These are phyloP conservation scores for Lentinula guzmanii DNA, from an alignment of 768 basidiomycete genomes.

Conservation along the genomic window DNA sequence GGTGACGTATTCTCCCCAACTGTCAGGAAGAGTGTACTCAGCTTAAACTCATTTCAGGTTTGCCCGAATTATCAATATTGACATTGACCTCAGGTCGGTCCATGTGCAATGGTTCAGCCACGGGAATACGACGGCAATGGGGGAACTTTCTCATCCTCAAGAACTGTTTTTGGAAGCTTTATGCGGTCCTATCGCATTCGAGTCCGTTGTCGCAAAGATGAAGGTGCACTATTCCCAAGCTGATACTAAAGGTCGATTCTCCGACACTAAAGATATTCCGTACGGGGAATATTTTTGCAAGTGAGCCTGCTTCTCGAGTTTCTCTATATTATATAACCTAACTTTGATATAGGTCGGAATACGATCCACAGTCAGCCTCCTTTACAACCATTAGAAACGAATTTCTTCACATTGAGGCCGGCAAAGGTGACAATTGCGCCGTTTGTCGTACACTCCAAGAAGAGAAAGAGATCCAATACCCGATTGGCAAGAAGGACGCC, in stretches of 20 bases:
- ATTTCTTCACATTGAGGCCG: conserved; percentile 11
- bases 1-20: conserved; percentile 23
- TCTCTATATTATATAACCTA: conserved; percentile 3
- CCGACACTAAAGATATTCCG: conserved; percentile 6
- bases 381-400: conserved; percentile 36
- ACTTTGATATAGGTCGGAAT: conserved; percentile 36
- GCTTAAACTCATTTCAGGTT: conserved; percentile 42
- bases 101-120: conserved; percentile 80
- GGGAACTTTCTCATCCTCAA: conserved; percentile 53
- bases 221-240: conserved; percentile 13
- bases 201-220: conserved; percentile 42
- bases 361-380: conserved; percentile 37
- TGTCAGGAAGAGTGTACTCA: neutral
- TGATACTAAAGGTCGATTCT: conserved; percentile 15
- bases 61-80: conserved; percentile 53
- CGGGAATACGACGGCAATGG: conserved; percentile 52
- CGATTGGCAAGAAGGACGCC: conserved; percentile 28
- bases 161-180: conserved; percentile 59
- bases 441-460: conserved; percentile 34
- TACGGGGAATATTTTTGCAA: conserved; percentile 49
- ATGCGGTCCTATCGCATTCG: conserved; percentile 40
- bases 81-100: conserved; percentile 31
- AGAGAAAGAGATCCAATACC: conserved; percentile 26
- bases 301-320: conserved; percentile 24
- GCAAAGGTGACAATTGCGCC: conserved; percentile 42